Evolutionary conservation across 139 green algal genomes (phyloP).

Genomic region (Desmodesmus armatus): DNA sequence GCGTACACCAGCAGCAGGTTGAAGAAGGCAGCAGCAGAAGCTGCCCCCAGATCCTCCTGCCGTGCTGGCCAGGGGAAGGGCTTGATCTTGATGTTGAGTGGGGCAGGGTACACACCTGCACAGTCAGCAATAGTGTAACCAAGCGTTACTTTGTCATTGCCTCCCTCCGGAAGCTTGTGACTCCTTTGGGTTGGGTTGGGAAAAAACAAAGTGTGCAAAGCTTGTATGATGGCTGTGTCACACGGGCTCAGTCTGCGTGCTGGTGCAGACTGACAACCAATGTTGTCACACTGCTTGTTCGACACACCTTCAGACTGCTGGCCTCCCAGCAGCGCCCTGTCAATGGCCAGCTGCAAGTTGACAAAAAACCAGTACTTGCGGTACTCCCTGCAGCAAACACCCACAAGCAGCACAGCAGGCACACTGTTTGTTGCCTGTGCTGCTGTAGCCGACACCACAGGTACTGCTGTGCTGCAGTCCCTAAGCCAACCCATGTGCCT

Average conservation of each 20-base stretch:
- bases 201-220: no score
- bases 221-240: no score
- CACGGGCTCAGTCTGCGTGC: no score
- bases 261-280: constrained; percentile 18
- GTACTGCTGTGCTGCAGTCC: no score
- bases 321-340: constrained; percentile 61
- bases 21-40: constrained; percentile 70
- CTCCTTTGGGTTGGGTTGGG: no score
- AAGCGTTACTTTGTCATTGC: no score
- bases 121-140: no score
- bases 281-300: no score
- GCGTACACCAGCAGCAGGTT: constrained; percentile 80
- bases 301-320: constrained; percentile 7
- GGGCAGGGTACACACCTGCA: not conserved
- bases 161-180: no score
- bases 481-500: no score
- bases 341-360: constrained; percentile 77
- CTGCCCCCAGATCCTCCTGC: constrained; percentile 66
- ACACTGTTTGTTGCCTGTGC: no score
- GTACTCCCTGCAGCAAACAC: constrained; percentile 25
- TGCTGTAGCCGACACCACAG: no score
- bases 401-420: not conserved
- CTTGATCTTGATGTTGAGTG: constrained; percentile 59
- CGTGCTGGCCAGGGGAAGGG: constrained; percentile 81
- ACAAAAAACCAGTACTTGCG: constrained; percentile 83